Evolutionary conservation across 805 yeast species (phyloP), one percentile per base, ranked within the genome.

Genomic region (Aciculoconidium aculeatum): DNA sequence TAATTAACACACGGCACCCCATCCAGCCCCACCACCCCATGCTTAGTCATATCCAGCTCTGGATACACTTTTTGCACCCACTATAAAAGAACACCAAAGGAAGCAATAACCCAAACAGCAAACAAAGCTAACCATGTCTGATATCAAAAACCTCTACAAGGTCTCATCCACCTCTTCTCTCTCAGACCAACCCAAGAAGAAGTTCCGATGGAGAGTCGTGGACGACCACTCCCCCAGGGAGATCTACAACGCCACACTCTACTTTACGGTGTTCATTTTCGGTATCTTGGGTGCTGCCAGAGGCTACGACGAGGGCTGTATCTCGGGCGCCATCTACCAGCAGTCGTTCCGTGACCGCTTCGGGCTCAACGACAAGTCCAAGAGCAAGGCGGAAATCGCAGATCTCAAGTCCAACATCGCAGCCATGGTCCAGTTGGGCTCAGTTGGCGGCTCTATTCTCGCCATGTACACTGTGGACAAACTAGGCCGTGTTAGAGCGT

Each of bases 261-360:
- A 53, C 46, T 39, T 62, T 25, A 56, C 72, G 1, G 66, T 70
- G 10, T 50, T 65, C 17, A 58, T 70, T 4, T 75, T 73, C 49
- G 80, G 80, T 26, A 47, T 73, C 11, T 47, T 72, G 25, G 80
- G 80, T 5, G 58, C 69, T 18, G 74, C 75, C 4, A 52, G 80
- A 49, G 80, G 80, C 9, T 64, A 58, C 25, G 80, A 75, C 45
- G 80, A 75, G 46, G 80, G 80, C 18, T 52, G 51, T 36, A 58
- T 67, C 18, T 52, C 73, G 6, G 75, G 74, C 8, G 51, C 64
- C 5, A 52, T 67, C 12, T 57, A 67, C 7, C 75, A 67, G 40
- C 34, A 38, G 3, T 55, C 70, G 0, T 75, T 75, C 45, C 49
- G 42, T 17, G 30, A 43, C 5, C 47, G 50, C 27, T 71, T 72